Evolutionary conservation across 345 rosid genomes (phyloP).

Genomic region (Eucalyptus albens): DNA sequence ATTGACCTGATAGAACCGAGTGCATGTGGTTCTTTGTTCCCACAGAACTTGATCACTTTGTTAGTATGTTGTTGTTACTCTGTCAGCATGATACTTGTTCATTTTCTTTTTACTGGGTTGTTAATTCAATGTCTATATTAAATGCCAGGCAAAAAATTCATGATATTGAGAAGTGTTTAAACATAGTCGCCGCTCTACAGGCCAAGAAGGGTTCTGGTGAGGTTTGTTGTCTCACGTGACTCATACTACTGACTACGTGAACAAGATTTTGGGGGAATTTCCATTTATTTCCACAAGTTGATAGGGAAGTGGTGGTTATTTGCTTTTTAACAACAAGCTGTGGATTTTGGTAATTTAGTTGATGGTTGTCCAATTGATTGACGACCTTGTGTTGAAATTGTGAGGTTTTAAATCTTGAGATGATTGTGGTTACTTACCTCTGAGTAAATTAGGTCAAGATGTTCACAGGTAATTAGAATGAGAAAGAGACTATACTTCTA

Average conservation of each 20-base stretch:
- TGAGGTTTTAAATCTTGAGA: not conserved
- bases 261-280: not conserved
- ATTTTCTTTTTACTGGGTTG: no score
- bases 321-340: not conserved
- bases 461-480: not conserved
- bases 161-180: no score
- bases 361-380: not conserved
- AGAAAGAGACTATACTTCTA: not conserved
- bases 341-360: not conserved
- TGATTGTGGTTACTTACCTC: not conserved
- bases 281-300: not conserved
- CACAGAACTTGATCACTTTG: no score
- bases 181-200: no score
- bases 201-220: not conserved
- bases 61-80: no score
- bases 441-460: not conserved
- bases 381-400: not conserved
- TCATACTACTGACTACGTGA: not conserved
- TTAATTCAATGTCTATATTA: no score
- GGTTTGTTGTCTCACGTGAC: conserved; percentile 38
- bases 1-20: no score
- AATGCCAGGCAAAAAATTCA: no score
- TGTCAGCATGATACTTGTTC: no score
- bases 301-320: not conserved
- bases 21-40: no score